Base-by-base conservation (phyloP, 1,139 yeast species). In the Meyerozyma carpophila region DNA sequence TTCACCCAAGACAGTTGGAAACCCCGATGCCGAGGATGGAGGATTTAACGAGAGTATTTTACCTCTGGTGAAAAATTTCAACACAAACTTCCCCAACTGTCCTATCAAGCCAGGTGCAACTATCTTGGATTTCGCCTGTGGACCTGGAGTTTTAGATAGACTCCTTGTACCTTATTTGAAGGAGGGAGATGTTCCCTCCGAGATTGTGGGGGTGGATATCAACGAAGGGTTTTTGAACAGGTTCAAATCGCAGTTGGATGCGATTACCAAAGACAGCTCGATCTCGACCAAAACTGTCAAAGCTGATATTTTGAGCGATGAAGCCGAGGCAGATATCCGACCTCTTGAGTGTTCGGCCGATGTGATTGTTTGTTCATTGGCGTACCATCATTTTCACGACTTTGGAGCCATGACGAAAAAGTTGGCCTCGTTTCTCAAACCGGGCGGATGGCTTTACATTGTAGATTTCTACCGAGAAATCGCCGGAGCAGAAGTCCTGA, bases 51-150 rank as follows among this genome's bases (percentile, higher is more conserved):
- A 25, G 2, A 52, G 46, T 6, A 27, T 43, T 13, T 50, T 56
- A 25, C 61, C 60, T 8, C 47, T 43, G 31, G 49, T 52, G 1
- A 11, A 32, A 0, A 47, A 54, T 4, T 52, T 50, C 34, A 24
- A 37, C 9, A 16, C 37, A 7, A 28, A 50, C 3, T 45, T 41
- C 40, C 56, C 59, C 3, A 36, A 47, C 14, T 41, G 56, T n/a
- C 41, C 57, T 16, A 51, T 62, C 51, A 58, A 52, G 39, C 62
- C 63, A 3, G 69, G 67, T 1, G 54, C 56, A 46, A 57, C 53
- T 32, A 37, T 65, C 24, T 46, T 73, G 45, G 77, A 73, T 51
- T 72, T 73, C 52, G 77, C 76, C 1, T 72, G 77, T 50, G 77
- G 78, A 1, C 64, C 75, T 0, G 78, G 77, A 0, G 45, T 68